phyloP scores from a whole-genome alignment of 257 asterid genomes.

The Fraxinus quadrangulata region DNA sequence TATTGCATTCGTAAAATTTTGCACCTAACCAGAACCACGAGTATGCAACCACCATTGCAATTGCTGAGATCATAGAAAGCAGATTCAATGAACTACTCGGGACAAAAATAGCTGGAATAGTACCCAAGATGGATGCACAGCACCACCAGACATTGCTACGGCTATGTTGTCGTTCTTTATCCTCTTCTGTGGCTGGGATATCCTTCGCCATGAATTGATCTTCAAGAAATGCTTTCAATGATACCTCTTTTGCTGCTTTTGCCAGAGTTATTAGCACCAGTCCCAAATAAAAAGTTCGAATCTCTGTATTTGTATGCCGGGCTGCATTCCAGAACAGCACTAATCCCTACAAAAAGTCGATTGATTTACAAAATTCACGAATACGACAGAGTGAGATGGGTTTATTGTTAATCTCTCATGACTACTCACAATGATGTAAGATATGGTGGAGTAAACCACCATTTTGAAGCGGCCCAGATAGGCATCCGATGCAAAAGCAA shows the following conservation, averaged over 20 bases:
- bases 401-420: no score
- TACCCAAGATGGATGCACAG: background rate
- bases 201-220: slow-evolving; percentile 21
- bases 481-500: background rate
- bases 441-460: background rate
- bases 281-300: background rate
- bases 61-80: background rate
- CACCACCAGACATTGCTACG: slow-evolving; percentile 16
- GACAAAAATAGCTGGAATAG: background rate
- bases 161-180: background rate
- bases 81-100: background rate
- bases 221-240: slow-evolving; percentile 23
- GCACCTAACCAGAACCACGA: slow-evolving; percentile 18
- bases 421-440: background rate
- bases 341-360: slow-evolving; percentile 17
- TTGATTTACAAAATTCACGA: background rate
- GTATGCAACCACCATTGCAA: background rate
- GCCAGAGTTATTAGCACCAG: slow-evolving; percentile 20
- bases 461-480: background rate
- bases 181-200: background rate
- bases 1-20: background rate
- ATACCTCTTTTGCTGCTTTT: slow-evolving; percentile 11
- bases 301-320: background rate
- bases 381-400: background rate
- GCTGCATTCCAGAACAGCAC: background rate